Conservation (phyloP, 1,284 basidiomycete genomes). For the Moniliophthora roreri region DNA sequence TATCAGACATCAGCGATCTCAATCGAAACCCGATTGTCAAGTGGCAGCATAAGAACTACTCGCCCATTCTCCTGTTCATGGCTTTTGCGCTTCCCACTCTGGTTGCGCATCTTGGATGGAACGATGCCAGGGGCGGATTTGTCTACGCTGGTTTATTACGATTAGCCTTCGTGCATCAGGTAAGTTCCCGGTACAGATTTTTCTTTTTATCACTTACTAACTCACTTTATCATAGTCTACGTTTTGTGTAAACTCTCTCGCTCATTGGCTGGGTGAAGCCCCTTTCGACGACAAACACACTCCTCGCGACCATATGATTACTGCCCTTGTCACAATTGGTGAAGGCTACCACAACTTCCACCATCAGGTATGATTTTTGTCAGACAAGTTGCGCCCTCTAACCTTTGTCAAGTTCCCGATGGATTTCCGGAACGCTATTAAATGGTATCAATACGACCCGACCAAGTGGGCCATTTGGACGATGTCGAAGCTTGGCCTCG, state of each 20-base stretch:
- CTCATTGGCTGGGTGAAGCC: conserved; percentile 90
- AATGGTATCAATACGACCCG: conserved; percentile 89
- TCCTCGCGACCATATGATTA: conserved; percentile 86
- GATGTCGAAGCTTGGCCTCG: conserved; percentile 67
- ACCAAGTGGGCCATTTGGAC: conserved; percentile 91
- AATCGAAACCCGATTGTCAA: conserved; percentile 74
- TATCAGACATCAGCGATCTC: conserved; percentile 86
- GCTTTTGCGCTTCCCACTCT: conserved; percentile 75
- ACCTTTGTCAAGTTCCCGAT: conserved; percentile 67
- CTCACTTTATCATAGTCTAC: conserved; percentile 59
- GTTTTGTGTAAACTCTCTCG: conserved; percentile 94
- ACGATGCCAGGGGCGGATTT: conserved; percentile 83
- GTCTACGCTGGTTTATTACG: conserved; percentile 85
- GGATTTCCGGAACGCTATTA: conserved; percentile 94
- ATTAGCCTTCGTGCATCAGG: conserved; percentile 87
- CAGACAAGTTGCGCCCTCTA: background rate
- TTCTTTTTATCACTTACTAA: background rate
- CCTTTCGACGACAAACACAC: conserved; percentile 96
- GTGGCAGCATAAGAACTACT: conserved; percentile 88
- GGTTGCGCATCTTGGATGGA: conserved; percentile 81
- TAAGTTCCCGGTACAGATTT: conserved; percentile 40
- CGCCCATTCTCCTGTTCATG: conserved; percentile 71
- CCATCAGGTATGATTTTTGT: conserved; percentile 43
- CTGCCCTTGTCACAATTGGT: conserved; percentile 85
- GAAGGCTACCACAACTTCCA: conserved; percentile 99